Base-by-base conservation (phyloP, 805 yeast genomes). In the Wickerhamiella azyma region DNA sequence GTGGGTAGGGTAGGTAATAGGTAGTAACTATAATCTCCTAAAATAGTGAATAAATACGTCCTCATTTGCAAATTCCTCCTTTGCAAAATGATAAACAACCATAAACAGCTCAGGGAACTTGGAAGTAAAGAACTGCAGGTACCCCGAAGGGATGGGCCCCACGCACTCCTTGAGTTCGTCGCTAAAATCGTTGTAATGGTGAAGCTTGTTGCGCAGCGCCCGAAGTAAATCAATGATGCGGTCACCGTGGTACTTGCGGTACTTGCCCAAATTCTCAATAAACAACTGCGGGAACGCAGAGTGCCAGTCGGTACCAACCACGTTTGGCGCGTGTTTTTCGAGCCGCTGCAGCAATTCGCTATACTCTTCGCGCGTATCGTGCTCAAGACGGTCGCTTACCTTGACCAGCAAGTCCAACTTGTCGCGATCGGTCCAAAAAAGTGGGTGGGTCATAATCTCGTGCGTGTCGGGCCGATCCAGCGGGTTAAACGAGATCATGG, bases 141-240 rank as follows among this genome's bases (percentile, higher is more conserved):
- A 92, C 0, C 94, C 96, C 42, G 76, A 76, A 0, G 96, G 96
- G 24, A 85, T 64, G 0, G 89, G 81, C 16, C 85, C 80, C 75
- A 92, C 81, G 42, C 74, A 69, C 13, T 58, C 59, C 44, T 75
- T 77, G 48, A 92, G 68, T 11, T 67, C 73, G 9, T 65, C 70
- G 58, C 48, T 28, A 43, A 88, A 65, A 60, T 92, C 98, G 64
- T 85, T 85, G 61, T 74, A 89, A 61, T 92, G 99, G 61, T 92
- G 97, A 57, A 85, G 81, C 62, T 92, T 92, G 66, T 92, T 92
- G 55, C 99, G 71, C 54, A 92, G 63, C 0, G 96, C 96, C 48
- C 99, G 69, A 48, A 92, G 64, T 43, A 92, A 65, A 60, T 92
- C 98, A 78, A 86, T 76, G 39, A 92, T 63, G 55, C 78, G 82